Conservation (phyloP, 2,329 filamentous ascomycete species). For the Botrytis cinerea region DNA sequence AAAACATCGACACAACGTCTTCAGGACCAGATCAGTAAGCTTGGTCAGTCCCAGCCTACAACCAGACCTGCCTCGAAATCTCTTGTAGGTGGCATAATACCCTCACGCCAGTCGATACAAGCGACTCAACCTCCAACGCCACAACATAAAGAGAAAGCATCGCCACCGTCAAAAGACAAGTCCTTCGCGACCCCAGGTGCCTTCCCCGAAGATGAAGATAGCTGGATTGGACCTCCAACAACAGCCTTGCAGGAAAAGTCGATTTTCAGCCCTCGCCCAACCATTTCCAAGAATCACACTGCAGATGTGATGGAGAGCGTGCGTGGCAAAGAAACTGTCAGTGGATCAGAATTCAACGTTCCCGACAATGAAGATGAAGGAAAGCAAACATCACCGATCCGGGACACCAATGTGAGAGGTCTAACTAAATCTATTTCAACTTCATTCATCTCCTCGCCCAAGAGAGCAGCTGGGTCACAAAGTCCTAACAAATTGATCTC, state of each 20-base stretch:
- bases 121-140: slow-evolving; percentile 24
- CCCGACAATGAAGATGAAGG: slow-evolving; percentile 46
- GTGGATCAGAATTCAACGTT: slow-evolving; percentile 50
- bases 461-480: slow-evolving; percentile 42
- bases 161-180: slow-evolving; percentile 27
- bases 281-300: slow-evolving; percentile 61
- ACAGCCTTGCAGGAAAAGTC: slow-evolving; percentile 37
- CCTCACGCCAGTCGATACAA: slow-evolving; percentile 32
- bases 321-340: slow-evolving; percentile 51
- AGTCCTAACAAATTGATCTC: slow-evolving; percentile 60
- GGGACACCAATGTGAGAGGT: slow-evolving; percentile 42
- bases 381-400: slow-evolving; percentile 38
- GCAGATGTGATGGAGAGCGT: slow-evolving; percentile 62
- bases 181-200: slow-evolving; percentile 53
- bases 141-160: slow-evolving; percentile 30
- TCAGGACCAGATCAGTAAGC: slow-evolving; percentile 85
- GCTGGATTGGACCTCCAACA: slow-evolving; percentile 61
- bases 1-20: slow-evolving; percentile 93
- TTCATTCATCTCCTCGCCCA: slow-evolving; percentile 55
- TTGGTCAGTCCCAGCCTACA: slow-evolving; percentile 55
- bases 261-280: slow-evolving; percentile 51
- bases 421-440: slow-evolving; percentile 67
- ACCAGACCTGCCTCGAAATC: slow-evolving; percentile 41
- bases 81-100: slow-evolving; percentile 33
- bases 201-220: slow-evolving; percentile 60